Percentiles rank a stretch among this genome's conserved stretches.
phyloP scores from a whole-genome alignment of 352 stramenopile genomes.

The Globisporangium yorkense region DNA sequence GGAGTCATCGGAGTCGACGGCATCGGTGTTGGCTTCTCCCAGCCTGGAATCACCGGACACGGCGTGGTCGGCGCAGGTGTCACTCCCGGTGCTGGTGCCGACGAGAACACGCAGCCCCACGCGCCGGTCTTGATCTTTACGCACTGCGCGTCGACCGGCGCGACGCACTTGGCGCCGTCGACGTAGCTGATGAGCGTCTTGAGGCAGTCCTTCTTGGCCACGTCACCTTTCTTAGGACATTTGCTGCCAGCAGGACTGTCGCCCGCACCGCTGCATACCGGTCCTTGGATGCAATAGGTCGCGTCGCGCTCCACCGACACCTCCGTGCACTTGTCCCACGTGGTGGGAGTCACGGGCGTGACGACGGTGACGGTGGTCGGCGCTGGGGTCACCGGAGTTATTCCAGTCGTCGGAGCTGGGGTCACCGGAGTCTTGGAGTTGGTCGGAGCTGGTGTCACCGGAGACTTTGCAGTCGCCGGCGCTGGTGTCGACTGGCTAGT shows the following conservation, averaged over 20 bases:
- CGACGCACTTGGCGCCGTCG: constrained; percentile 3
- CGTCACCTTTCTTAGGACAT: constrained; percentile 5
- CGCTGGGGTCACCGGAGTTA: not conserved
- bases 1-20: constrained; percentile 1
- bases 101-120: constrained; percentile 9
- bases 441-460: not conserved
- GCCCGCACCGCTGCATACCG: constrained; percentile 3
- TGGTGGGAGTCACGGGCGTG: not conserved
- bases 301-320: constrained; percentile 23
- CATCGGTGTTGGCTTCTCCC: not conserved
- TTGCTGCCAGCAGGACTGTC: constrained; percentile 5
- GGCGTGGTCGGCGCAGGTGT: not conserved
- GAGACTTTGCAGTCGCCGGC: not conserved
- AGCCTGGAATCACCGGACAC: not conserved
- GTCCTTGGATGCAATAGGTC: constrained; percentile 7
- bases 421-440: not conserved
- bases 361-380: not conserved
- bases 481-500: not conserved
- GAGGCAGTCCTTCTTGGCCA: not conserved
- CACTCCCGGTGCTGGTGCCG: not conserved
- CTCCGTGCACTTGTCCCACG: constrained; percentile 18
- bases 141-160: not conserved
- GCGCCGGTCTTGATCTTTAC: constrained; percentile 17
- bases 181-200: constrained; percentile 10
- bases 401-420: not conserved